Percentiles rank a stretch among this genome's conserved stretches.
Conservation (phyloP, 2,329 filamentous ascomycete genomes). For the Colletotrichum brevisporum region DNA sequence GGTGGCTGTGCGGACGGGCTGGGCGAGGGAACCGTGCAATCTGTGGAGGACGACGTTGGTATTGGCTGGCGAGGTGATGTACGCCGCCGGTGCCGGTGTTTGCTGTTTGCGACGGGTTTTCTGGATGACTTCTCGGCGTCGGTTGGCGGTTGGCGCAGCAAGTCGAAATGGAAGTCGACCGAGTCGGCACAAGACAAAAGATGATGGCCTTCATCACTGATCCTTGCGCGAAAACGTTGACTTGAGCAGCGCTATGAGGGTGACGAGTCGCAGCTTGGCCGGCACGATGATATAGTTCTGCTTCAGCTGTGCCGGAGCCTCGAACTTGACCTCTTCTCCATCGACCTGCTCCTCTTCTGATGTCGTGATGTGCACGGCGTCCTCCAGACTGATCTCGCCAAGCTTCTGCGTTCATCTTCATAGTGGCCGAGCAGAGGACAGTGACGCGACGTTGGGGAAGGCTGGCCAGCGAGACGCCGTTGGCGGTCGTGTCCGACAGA, state of each 20-base stretch:
- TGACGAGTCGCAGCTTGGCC: conserved; percentile 91
- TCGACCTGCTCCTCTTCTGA: conserved; percentile 65
- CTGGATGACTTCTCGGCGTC: conserved; percentile 40
- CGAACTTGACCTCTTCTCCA: conserved; percentile 72
- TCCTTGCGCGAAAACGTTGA: conserved; percentile 87
- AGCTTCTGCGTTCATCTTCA: conserved; percentile 98
- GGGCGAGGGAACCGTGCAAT: conserved; percentile 92
- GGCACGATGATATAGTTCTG: conserved; percentile 91
- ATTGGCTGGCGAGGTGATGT: conserved; percentile 83
- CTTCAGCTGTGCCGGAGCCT: conserved; percentile 92
- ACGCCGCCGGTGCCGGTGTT: conserved; percentile 76
- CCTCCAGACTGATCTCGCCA: conserved; percentile 94
- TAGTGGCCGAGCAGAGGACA: conserved; percentile 93
- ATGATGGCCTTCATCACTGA: conserved; percentile 97
- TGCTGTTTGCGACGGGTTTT: conserved; percentile 51
- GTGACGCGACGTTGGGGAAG: conserved; percentile 85
- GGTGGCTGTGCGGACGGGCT: conserved; percentile 88
- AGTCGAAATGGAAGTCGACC: conserved; percentile 95
- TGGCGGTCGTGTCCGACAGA: conserved; percentile 71
- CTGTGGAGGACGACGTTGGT: conserved; percentile 81
- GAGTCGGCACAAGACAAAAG: conserved; percentile 98
- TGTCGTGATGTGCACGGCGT: conserved; percentile 88
- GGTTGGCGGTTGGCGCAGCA: conserved; percentile 69
- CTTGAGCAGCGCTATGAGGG: conserved; percentile 86
- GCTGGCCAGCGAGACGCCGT: conserved; percentile 70